phyloP scores from a whole-genome alignment of 306 rosid species.

The Calophaca sinica region DNA sequence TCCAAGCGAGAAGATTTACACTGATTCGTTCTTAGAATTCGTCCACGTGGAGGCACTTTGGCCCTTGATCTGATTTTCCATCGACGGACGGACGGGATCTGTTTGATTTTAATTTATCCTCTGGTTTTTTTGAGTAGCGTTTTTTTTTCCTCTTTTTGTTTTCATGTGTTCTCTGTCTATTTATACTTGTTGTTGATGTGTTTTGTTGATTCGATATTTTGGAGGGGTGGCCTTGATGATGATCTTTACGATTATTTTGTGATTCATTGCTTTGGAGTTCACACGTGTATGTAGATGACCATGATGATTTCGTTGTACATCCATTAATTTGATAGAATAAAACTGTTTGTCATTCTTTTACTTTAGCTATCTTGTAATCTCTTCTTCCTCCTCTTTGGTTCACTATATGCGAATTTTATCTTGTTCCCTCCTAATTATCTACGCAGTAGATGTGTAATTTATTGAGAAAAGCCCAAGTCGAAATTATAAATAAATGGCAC shows the following conservation, averaged over 20 bases:
- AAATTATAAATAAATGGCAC: too few species aligned
- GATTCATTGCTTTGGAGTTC: conserved; percentile 65
- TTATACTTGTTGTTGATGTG: conserved; percentile 45
- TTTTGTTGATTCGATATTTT: conserved; percentile 48
- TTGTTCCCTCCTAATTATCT: too few species aligned
- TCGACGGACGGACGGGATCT: conserved; percentile 71
- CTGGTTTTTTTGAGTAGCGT: conserved; percentile 37
- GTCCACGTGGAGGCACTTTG: conserved; percentile 48
- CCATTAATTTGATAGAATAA: conserved; percentile 64
- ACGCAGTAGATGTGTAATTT: too few species aligned
- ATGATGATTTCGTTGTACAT: conserved; percentile 69
- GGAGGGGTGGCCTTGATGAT: conserved; percentile 2
- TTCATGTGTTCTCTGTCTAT: neutral
- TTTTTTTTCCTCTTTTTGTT: neutral
- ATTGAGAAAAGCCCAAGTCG: too few species aligned
- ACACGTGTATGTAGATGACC: conserved; percentile 71
- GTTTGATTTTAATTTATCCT: conserved; percentile 44
- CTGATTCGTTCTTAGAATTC: neutral
- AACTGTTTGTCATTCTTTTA: conserved; percentile 70
- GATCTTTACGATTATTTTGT: conserved; percentile 46
- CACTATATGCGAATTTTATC: too few species aligned
- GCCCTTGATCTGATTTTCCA: conserved; percentile 49
- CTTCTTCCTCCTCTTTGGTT: too few species aligned
- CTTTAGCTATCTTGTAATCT: neutral
- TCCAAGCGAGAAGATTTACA: neutral